Percentiles rank a stretch among this genome's conserved stretches.
Conservation (phyloP, 371 early-diverging fungal species). For the Mortierella sp. region DNA sequence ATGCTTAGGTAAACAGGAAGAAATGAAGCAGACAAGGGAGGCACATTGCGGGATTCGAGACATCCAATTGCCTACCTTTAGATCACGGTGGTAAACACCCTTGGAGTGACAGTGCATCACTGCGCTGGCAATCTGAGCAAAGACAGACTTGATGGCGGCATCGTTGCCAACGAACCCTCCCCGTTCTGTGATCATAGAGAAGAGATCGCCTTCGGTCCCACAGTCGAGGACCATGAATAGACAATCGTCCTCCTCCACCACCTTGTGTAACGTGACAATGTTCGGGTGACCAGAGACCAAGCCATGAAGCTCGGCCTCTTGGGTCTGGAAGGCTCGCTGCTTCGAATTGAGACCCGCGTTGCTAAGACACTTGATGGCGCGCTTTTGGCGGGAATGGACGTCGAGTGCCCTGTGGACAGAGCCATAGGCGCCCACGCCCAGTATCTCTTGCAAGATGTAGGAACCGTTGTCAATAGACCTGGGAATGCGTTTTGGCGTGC, state of each 20-base stretch:
- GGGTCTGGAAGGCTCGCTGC: conserved; percentile 70
- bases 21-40: not conserved
- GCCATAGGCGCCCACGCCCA: conserved; percentile 80
- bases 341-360: conserved; percentile 63
- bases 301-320: conserved; percentile 80
- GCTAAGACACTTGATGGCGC: conserved; percentile 77
- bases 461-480: conserved; percentile 27
- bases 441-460: conserved; percentile 53
- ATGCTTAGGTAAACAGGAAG: not conserved
- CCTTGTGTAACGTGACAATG: conserved; percentile 80
- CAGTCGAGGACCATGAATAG: conserved; percentile 80
- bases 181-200: conserved; percentile 69
- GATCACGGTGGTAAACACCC: conserved; percentile 77
- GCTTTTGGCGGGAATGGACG: conserved; percentile 47
- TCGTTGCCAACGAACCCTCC: conserved; percentile 63
- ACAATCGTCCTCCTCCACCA: conserved; percentile 73
- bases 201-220: conserved; percentile 76
- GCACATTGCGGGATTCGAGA: not conserved
- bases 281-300: conserved; percentile 74
- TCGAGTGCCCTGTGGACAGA: conserved; percentile 71
- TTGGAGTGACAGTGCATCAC: conserved; percentile 66
- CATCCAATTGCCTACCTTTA: conserved; percentile 67
- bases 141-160: conserved; percentile 61
- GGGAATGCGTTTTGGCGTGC: conserved; percentile 12
- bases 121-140: conserved; percentile 67